A percentile compares a stretch with the other conserved stretches of the same genome.
These are phyloP conservation scores for Paraphaeosphaeria minitans DNA, from an alignment of 2,329 filamentous ascomycete species.

Conservation along the genomic window DNA sequence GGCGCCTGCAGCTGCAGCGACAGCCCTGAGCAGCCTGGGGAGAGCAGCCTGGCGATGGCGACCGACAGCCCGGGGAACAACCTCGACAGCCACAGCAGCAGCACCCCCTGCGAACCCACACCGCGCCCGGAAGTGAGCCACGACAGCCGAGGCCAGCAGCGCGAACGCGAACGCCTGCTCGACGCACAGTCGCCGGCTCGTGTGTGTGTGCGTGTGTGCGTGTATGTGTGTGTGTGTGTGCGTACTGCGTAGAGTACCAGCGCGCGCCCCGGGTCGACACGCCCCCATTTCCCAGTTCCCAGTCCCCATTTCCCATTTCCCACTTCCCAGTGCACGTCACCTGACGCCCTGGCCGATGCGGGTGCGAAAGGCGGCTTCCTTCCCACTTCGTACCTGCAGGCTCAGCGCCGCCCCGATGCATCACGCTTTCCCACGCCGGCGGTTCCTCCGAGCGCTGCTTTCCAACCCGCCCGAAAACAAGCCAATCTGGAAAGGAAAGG, in stretches of 20 bases:
- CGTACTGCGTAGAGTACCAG: neutral
- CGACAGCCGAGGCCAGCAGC: neutral
- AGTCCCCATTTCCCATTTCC: neutral
- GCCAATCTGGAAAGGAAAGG: no score
- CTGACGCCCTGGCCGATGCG: conserved; percentile 22
- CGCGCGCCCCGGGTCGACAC: neutral
- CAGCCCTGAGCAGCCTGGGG: no score
- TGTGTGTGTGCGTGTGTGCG: no score
- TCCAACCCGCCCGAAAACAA: no score
- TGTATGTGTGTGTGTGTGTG: no score
- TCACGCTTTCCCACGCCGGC: conserved; percentile 1
- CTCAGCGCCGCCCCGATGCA: neutral
- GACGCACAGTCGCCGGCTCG: neutral
- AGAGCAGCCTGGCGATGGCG: no score
- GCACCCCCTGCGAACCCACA: neutral
- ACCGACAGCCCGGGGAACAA: no score
- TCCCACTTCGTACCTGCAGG: neutral
- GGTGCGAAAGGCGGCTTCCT: conserved; percentile 9
- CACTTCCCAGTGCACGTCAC: conserved; percentile 7
- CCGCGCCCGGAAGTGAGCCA: neutral
- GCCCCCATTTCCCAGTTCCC: neutral
- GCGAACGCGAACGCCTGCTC: neutral
- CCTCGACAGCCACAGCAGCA: no score
- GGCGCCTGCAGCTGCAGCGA: conserved; percentile 11
- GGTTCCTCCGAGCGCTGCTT: conserved; percentile 1